These are phyloP conservation scores for Blastocystis sp. DNA, from an alignment of 352 stramenopile species.

Conservation along the genomic window DNA sequence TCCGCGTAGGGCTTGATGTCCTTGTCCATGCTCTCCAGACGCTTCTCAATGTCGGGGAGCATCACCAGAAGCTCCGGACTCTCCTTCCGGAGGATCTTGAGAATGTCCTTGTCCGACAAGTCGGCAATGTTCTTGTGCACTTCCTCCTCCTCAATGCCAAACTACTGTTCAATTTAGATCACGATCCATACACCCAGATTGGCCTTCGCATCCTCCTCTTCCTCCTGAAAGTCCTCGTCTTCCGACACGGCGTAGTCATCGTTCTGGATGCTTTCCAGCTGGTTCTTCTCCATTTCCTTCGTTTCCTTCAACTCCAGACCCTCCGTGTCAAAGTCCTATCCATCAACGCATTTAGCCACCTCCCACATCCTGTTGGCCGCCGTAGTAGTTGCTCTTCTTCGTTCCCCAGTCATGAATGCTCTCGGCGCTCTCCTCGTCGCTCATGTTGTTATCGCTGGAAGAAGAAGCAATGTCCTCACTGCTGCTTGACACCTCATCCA, in stretches of 20 bases:
- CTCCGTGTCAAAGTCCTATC: slow-evolving; percentile 59
- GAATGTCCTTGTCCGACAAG: slow-evolving; percentile 40
- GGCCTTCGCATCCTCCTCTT: slow-evolving; percentile 47
- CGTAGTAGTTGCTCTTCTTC: slow-evolving; percentile 58
- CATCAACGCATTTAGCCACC: not conserved
- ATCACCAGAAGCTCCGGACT: slow-evolving; percentile 56
- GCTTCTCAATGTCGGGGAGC: slow-evolving; percentile 21
- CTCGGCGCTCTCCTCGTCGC: slow-evolving; percentile 26
- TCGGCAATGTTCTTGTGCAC: slow-evolving; percentile 29
- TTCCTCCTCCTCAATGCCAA: slow-evolving; percentile 42
- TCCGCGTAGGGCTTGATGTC: not conserved
- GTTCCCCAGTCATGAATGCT: slow-evolving; percentile 30
- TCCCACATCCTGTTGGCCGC: slow-evolving; percentile 22
- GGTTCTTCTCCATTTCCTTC: slow-evolving; percentile 43
- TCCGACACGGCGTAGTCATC: slow-evolving; percentile 49
- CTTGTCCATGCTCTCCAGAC: not conserved
- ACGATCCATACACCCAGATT: slow-evolving; percentile 37
- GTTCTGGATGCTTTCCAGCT: slow-evolving; percentile 36
- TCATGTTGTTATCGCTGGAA: not conserved
- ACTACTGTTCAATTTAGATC: not conserved
- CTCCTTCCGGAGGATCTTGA: slow-evolving; percentile 53
- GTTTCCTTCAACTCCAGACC: slow-evolving; percentile 52
- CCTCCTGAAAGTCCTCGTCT: slow-evolving; percentile 57
- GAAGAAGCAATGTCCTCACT: slow-evolving; percentile 29
- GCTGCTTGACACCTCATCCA: slow-evolving; percentile 54